These are phyloP conservation scores for Cardamine chenopodiifolia DNA, from an alignment of 345 rosid genomes.

Conservation along the genomic window DNA sequence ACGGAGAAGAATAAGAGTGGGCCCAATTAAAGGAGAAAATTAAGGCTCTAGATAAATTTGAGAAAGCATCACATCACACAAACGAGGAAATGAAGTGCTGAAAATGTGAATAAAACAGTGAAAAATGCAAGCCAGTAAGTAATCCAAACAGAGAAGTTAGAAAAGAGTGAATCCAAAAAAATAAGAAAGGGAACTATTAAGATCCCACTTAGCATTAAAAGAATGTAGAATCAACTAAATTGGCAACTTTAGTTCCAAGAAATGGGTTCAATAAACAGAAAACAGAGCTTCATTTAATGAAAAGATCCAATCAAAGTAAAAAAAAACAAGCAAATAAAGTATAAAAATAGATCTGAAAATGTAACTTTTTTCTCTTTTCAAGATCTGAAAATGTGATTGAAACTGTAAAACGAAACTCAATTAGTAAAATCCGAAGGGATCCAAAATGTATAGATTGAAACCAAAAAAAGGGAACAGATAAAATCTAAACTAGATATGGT, in stretches of 20 bases:
- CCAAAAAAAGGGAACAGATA: background rate
- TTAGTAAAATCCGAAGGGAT: background rate
- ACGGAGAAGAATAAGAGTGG: no score
- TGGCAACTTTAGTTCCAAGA: background rate
- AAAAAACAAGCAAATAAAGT: background rate
- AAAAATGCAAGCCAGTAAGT: background rate
- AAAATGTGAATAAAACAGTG: background rate
- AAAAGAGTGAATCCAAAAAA: background rate
- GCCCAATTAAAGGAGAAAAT: no score
- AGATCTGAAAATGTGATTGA: conserved; percentile 2
- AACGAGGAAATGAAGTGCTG: background rate
- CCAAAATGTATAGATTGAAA: background rate
- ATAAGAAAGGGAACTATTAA: background rate
- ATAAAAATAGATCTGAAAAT: background rate
- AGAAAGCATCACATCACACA: background rate
- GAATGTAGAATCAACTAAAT: background rate
- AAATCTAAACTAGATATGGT: background rate
- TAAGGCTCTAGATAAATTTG: no score
- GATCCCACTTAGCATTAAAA: background rate
- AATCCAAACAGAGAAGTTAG: background rate
- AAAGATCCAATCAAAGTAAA: background rate
- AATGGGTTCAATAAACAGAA: background rate
- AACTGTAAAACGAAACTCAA: background rate
- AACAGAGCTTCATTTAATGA: background rate
- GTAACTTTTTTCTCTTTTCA: no score